Base-by-base conservation (phyloP, 441 rosid species). In the Euphorbia schlechtendalii region DNA sequence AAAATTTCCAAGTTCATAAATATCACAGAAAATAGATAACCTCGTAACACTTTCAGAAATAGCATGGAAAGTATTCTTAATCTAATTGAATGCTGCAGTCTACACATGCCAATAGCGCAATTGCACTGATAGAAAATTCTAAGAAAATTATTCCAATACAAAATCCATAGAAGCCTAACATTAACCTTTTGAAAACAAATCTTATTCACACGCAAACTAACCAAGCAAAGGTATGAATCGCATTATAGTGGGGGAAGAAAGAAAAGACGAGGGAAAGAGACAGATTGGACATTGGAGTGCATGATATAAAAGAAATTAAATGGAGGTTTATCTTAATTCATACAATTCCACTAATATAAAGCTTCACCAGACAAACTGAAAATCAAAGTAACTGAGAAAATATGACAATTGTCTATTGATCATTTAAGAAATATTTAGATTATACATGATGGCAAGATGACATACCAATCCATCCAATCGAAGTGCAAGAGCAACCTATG, bases 401-500 rank as follows among this genome's bases (percentile, higher is more conserved):
- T 30, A 20, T 10, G 36, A 24, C 12, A 59, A 11, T 32, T 45
- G n/a, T 6, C 21, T 49, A 56, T 57, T 5, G n/a, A 67, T 17
- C 21, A 59, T 59, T 48, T 40, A 71, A 21, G 32, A 3, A 48
- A 41, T 24, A 38, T 41, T 55, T 17, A 24, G 14, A 25, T 5
- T 2, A 59, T 27, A 38, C 36, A 59, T n/a, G 27, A 38, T 20
- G 52, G 43, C n/a, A 72, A 69, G 30, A 70, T 71, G 67, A 75
- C 5, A 65, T 80, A 93, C 99, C 96, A 93, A 74, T 49, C 97
- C 99, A 87, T 93, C 97, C 83, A 93, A 81, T 59, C 77, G 89
- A 51, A 90, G 93, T 60, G 99, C 96, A 74, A 93, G 78, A 67
- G 99, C 95, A 77, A 93, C 99, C 99, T 90, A 81, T 38, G 80